Base-by-base conservation (phyloP, 306 rosid genomes). In the Canavalia gladiata region DNA sequence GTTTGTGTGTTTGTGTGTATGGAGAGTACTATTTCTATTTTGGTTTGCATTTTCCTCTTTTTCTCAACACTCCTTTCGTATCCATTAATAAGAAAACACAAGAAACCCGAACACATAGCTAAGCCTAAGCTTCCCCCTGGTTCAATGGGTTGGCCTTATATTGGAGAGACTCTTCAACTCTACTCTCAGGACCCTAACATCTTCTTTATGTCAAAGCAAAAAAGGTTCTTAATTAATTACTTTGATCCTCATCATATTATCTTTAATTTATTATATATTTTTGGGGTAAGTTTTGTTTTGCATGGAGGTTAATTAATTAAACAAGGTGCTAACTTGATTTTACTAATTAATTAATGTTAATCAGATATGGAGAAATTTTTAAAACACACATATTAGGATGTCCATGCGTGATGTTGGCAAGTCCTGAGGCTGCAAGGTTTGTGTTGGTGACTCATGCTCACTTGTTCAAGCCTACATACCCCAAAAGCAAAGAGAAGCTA, bases 111-210 rank as follows among this genome's bases (percentile, higher is more conserved):
- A 51, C 37, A 2, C 8, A 4, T 25, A 11, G 49, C 84, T 28
- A 86, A 88, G 81, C 95, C 89, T 34, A 87, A 89, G 80, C 95
- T 91, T 70, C 97, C 98, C 31, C 97, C 98, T 2, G 98, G 98
- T 30, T 91, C 97, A 81, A 81, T 91, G 95, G 98, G 98, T 30
- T 90, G 93, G 97, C 97, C 97, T 80, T 91, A 75, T 49, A 39
- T 92, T 0, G 97, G 97, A 64, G 92, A 94, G 65, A 94, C 97
- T 13, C 88, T 89, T 34, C 97, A 91, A 67, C 95, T 94, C 72
- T 94, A 94, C 47, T 94, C 98, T 55, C 89, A 84, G 58, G 90
- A 92, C 82, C 98, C 98, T 12, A 87, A 87, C 69, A 51, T 87
- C 74, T 92, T 94, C 87, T 94, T 92, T 72, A 64, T 94, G 45